Conservation (phyloP, 331 rosid species). For the Spiraea crenata region DNA sequence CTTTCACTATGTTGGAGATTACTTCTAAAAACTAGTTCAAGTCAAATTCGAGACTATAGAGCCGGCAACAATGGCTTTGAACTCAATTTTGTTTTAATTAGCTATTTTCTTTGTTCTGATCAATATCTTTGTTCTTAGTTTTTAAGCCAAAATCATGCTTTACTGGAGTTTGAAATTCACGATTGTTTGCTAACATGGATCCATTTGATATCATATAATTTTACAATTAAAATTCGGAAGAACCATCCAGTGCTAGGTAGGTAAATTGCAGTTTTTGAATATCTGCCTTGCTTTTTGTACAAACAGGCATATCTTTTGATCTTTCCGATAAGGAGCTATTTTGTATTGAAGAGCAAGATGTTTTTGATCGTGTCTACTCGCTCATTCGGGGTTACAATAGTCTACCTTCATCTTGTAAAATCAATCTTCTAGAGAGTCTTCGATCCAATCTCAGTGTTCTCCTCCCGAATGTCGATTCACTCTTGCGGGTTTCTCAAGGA, state of each 20-base stretch:
- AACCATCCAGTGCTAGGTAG: neutral
- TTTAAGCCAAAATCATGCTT: neutral
- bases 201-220: neutral
- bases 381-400: slow-evolving; percentile 44
- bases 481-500: slow-evolving; percentile 56
- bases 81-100: neutral
- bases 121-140: neutral
- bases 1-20: neutral
- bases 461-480: slow-evolving; percentile 83
- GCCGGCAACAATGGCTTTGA: neutral
- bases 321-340: slow-evolving; percentile 85
- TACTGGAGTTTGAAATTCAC: neutral
- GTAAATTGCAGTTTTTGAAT: neutral
- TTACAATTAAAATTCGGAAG: neutral
- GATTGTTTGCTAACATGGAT: neutral
- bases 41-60: neutral
- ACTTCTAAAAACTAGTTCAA: neutral
- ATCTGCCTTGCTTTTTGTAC: neutral
- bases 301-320: slow-evolving; percentile 71
- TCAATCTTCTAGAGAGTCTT: slow-evolving; percentile 71
- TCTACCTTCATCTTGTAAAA: slow-evolving; percentile 63
- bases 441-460: slow-evolving; percentile 90
- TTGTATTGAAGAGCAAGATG: slow-evolving; percentile 78
- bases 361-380: slow-evolving; percentile 79
- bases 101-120: neutral